A percentile compares a stretch with the other conserved stretches of the same genome.
These are phyloP conservation scores for Talaromyces rugulosus DNA, from an alignment of 2,329 filamentous ascomycete species.

Conservation along the genomic window DNA sequence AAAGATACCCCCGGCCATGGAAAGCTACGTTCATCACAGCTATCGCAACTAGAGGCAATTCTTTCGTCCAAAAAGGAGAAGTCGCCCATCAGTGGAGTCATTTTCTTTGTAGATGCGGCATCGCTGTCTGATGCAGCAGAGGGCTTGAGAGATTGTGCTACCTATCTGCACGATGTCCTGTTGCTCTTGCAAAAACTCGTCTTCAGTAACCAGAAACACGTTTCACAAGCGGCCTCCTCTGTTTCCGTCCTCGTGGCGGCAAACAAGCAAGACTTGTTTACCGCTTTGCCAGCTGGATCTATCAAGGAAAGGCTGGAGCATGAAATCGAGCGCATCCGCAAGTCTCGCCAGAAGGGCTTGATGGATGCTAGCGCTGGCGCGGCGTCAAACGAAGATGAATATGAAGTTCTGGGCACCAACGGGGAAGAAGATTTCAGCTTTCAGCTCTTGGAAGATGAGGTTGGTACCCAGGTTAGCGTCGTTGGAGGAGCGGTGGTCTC, in stretches of 20 bases:
- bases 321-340: constrained; percentile 74
- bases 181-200: constrained; percentile 73
- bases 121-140: constrained; percentile 46
- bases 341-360: constrained; percentile 73
- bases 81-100: constrained; percentile 60
- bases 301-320: constrained; percentile 72
- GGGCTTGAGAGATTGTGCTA: constrained; percentile 66
- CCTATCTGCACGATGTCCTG: constrained; percentile 87
- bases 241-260: constrained; percentile 79
- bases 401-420: constrained; percentile 80
- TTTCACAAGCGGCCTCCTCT: constrained; percentile 52
- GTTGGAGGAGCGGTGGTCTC: constrained; percentile 64
- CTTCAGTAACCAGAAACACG: constrained; percentile 43
- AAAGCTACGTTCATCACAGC: constrained; percentile 70
- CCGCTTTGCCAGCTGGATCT: constrained; percentile 73
- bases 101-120: constrained; percentile 87
- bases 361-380: constrained; percentile 70
- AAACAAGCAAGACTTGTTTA: constrained; percentile 96
- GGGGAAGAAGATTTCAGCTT: constrained; percentile 80
- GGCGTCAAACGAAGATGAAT: constrained; percentile 59
- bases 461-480: constrained; percentile 73
- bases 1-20: constrained; percentile 89
- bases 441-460: constrained; percentile 70
- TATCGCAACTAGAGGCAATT: constrained; percentile 21
- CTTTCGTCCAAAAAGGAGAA: constrained; percentile 34